phyloP scores from a whole-genome alignment of 2,329 filamentous ascomycete species.

The Scytalidium sp. region DNA sequence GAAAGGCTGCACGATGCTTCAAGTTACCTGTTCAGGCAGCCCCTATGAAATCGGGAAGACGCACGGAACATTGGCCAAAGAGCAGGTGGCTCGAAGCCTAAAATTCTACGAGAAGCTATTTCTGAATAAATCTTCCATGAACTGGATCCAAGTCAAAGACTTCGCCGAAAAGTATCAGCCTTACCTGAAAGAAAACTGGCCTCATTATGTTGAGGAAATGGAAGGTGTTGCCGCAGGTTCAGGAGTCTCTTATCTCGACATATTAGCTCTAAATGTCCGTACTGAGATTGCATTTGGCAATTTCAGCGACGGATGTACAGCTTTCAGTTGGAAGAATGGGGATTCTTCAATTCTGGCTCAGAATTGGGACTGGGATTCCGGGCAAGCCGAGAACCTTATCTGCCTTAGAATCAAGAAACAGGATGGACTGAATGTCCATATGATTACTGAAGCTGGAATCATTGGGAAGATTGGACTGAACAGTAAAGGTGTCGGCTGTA shows the following conservation, averaged over 20 bases:
- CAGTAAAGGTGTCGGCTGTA: constrained; percentile 48
- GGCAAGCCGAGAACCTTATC: constrained; percentile 18
- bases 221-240: constrained; percentile 45
- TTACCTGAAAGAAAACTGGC: constrained; percentile 12
- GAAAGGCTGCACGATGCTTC: constrained; percentile 10
- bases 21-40: constrained; percentile 16
- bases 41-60: constrained; percentile 29
- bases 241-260: constrained; percentile 35
- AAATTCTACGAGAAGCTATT: constrained; percentile 34
- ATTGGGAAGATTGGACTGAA: constrained; percentile 52
- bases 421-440: constrained; percentile 12
- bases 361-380: constrained; percentile 27
- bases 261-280: constrained; percentile 48
- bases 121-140: constrained; percentile 26
- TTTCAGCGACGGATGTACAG: constrained; percentile 49
- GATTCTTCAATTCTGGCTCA: constrained; percentile 21
- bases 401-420: constrained; percentile 15
- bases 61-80: constrained; percentile 29
- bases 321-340: constrained; percentile 35
- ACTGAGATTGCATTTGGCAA: constrained; percentile 50
- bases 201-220: constrained; percentile 29
- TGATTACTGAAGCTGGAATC: constrained; percentile 23
- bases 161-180: constrained; percentile 16
- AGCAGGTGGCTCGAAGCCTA: constrained; percentile 31
- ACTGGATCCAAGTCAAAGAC: constrained; percentile 25